Evolutionary conservation across 1,284 basidiomycete species (phyloP), one percentile per base, ranked within the genome.

Genomic region (Cutaneotrichosporon spelunceum): DNA sequence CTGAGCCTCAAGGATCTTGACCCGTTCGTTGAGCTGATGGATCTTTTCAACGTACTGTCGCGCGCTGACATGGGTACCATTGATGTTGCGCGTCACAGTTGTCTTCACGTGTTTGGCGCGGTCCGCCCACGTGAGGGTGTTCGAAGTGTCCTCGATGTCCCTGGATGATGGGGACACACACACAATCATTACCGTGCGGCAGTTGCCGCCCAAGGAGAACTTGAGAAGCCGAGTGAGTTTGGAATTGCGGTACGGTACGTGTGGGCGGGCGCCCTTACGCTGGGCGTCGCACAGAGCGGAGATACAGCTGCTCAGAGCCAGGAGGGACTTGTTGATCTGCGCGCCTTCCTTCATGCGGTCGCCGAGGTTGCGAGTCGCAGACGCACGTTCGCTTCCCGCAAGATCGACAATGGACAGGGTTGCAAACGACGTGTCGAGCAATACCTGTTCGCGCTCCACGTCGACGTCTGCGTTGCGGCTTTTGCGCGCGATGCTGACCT

Each of bases 171-270:
- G 94, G 2, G 93, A 93, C 57, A 98, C 84, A 77, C 94, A 97
- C 61, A 97, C 94, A 66, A 97, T 92, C 92, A 95, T 94, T 73
- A 95, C 92, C 0, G 94, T 98, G 79, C 94, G 91, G 83, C 94
- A 98, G 78, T 97, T 97, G 16, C 94, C 94, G 1, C 93, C 93
- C 39, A 97, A 85, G 0, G 93, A 94, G 81, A 95, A 96, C 78
- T 97, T 96, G 72, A 97, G 87, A 54, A 97, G 80, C 29, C 94
- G 89, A 0, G 94, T 97, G 69, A 98, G 88, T 78, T 97, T 97
- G 81, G 91, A 93, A 81, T 97, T 94, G 59, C 94, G 87, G 78
- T 96, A 98, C 0, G 94, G 94, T 10, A 98, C 84, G 74, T 97
- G 94, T 30, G 89, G 88, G 27, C 87, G 87, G 27, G 88, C 88